Evolutionary conservation across 805 yeast genomes (phyloP), one percentile per base, ranked within the genome.

Genomic region (Starmera quercuum): DNA sequence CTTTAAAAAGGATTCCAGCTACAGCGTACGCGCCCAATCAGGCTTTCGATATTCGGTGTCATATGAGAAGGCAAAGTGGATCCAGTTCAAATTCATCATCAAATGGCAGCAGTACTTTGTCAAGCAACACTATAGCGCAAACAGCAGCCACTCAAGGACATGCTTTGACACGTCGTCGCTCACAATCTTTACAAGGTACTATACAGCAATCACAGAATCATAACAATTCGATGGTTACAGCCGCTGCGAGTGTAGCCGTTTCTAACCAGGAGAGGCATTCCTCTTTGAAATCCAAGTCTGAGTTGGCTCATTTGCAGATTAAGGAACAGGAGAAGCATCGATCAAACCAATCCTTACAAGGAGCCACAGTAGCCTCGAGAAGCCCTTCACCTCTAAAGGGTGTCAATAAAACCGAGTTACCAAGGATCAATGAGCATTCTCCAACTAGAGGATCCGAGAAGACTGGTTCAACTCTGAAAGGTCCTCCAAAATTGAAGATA

Each of bases 41-140:
- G 2, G 53, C 54, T 2, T 51, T 51, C 38, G 55, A 51, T 33
- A 49, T 51, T 23, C 39, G 55, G 40, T 37, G 51, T 5, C 46
- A 51, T 20, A 7, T 49, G 33, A 40, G 47, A 32, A 40, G 54
- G 36, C 53, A 49, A 29, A 51, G 23, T 11, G 27, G 27, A 6
- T 8, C 27, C 8, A 7, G 8, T n/a, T 18, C 3, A 18, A 13
- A 44, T 27, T 36, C 29, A 28, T 37, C 42, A 1, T 42, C 39
- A 19, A 25, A 33, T 7, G 42, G 43, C 3, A 38, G 37, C 10
- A 31, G 39, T 9, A 18, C 36, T 8, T 20, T 36, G n/a, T 20
- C 28, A 3, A 11, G 9, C 13, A 17, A 22, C 9, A 23, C 14
- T 30, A 12, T 13, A 20, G 24, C 18, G n/a, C 10, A 8, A 20